phyloP scores from a whole-genome alignment of 768 basidiomycete genomes.

The Nidularia pulvinata region DNA sequence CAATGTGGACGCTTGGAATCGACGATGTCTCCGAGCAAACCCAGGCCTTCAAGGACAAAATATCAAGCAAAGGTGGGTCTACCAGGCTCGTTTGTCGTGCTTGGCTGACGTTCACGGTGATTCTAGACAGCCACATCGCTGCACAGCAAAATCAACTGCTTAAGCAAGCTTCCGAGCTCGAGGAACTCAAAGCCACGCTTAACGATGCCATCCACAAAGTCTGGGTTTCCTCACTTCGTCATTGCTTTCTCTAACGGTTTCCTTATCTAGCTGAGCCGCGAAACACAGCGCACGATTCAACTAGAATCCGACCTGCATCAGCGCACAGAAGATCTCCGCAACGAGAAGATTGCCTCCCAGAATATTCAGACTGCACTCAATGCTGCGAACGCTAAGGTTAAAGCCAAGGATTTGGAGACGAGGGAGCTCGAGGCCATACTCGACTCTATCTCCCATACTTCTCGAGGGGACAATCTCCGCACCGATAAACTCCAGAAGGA shows the following conservation, averaged over 20 bases:
- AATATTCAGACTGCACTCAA: conserved; percentile 52
- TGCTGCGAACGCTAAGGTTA: conserved; percentile 48
- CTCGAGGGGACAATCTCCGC: conserved; percentile 40
- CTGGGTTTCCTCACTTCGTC: not conserved
- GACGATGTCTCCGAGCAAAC: conserved; percentile 48
- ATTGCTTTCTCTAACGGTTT: conserved; percentile 3
- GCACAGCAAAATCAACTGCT: conserved; percentile 41
- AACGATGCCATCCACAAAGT: conserved; percentile 51
- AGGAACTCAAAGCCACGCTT: conserved; percentile 37
- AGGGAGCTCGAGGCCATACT: conserved; percentile 58
- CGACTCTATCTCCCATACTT: conserved; percentile 52
- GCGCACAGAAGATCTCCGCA: conserved; percentile 55
- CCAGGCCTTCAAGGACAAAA: conserved; percentile 43
- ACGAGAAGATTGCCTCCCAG: conserved; percentile 48
- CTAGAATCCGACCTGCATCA: conserved; percentile 51
- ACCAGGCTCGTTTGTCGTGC: not conserved
- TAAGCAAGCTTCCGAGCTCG: conserved; percentile 37
- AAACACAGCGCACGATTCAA: conserved; percentile 48
- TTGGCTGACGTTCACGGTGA: conserved; percentile 6
- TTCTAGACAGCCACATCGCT: conserved; percentile 45
- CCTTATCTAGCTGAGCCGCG: conserved; percentile 46
- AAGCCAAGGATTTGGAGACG: conserved; percentile 44
- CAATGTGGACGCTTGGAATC: conserved; percentile 41
- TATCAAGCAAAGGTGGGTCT: conserved; percentile 46
- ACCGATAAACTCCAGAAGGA: conserved; percentile 53